These are phyloP conservation scores for Jamesozyma spencerorum DNA, from an alignment of 805 yeast genomes.

Conservation along the genomic window DNA sequence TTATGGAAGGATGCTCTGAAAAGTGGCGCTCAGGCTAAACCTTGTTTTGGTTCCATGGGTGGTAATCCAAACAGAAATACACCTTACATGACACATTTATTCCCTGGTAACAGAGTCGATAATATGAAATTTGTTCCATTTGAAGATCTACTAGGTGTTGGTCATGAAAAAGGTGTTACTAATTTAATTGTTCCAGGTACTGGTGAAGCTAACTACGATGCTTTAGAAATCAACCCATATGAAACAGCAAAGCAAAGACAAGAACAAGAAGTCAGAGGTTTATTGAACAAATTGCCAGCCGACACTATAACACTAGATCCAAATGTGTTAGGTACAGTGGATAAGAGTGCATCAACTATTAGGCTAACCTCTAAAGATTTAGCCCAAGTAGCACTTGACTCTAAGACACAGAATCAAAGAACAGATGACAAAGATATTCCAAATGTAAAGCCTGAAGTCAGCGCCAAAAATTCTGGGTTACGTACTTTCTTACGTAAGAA, in stretches of 20 bases:
- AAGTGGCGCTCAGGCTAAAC: conserved; percentile 36
- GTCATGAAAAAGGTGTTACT: conserved; percentile 69
- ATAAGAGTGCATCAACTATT: conserved; percentile 51
- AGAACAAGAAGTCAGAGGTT: conserved; percentile 76
- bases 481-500: conserved; percentile 76
- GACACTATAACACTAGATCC: conserved; percentile 93
- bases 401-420: conserved; percentile 22
- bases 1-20: conserved; percentile 84
- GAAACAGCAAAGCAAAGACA: conserved; percentile 90
- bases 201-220: conserved; percentile 96
- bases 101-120: conserved; percentile 68
- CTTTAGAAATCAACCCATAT: conserved; percentile 85
- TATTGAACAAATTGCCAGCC: conserved; percentile 81
- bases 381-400: conserved; percentile 33
- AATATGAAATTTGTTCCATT: conserved; percentile 75
- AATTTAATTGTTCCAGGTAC: conserved; percentile 90
- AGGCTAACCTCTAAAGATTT: conserved; percentile 58
- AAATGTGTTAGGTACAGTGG: conserved; percentile 73
- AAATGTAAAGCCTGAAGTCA: conserved; percentile 56
- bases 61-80: conserved; percentile 34
- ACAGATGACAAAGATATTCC: conserved; percentile 42
- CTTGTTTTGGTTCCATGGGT: conserved; percentile 35
- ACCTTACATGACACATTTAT: conserved; percentile 87
- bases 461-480: conserved; percentile 74
- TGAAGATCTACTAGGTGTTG: conserved; percentile 91